Base-by-base conservation (phyloP, 371 early-diverging fungal species). In the Nosema muscidifuracis region DNA sequence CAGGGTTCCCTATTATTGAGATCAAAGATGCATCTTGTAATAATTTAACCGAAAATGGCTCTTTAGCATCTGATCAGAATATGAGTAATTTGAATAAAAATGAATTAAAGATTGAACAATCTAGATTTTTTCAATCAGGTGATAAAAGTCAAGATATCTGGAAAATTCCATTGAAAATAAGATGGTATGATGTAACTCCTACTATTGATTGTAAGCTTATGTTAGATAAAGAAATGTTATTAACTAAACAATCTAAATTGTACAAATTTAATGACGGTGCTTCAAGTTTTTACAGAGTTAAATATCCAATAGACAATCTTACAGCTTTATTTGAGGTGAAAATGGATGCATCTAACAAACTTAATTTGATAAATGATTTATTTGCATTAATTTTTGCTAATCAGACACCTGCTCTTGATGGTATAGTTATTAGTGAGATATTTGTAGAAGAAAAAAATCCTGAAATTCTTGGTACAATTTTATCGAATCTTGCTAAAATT, bases 111-210 rank as follows among this genome's bases (percentile, higher is more conserved):
- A 12, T 79, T 70, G 34, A 51, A 15, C 81, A 92, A 38, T 71
- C 80, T 24, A 91, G 92, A 84, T 83, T 92, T 51, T 85, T 89
- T 16, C 84, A 88, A 1, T 90, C 90, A 28, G 87, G 89, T 71
- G 78, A 84, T 20, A 85, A 78, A 15, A 81, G 85, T 4, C 87
- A 26, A 1, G 38, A 36, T 30, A 3, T 63, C 2, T 76, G 76
- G 76, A 61, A 40, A 15, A 58, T 76, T 28, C 76, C 76, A 20
- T 89, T 61, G 86, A 87, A 58, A 73, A 78, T 33, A 78, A 85
- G 0, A 65, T 85, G 92, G 93, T 53, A 24, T 26, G 28, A 18
- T 26, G 91, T 87, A 86, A 83, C 85, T 89, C 3, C 90, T 90
- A 1, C 73, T 90, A 24, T n/a, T 13, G 34, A 74, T 18, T 65